These are phyloP conservation scores for Globisporangium nagaii DNA, from an alignment of 352 stramenopile species.

Conservation along the genomic window DNA sequence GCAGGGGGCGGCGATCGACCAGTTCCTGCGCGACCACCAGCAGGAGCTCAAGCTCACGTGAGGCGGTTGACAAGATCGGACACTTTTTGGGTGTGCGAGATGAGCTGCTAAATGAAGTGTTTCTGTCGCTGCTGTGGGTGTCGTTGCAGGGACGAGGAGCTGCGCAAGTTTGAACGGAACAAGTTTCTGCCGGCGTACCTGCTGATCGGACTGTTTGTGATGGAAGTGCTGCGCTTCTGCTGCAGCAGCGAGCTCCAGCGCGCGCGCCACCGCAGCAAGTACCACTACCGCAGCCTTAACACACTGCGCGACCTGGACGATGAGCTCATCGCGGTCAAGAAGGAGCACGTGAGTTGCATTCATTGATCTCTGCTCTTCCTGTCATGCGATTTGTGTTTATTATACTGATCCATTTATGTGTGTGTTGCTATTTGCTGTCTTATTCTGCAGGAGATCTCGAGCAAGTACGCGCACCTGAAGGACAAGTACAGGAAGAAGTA, in stretches of 20 bases:
- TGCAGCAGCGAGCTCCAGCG: conserved; percentile 59
- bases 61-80: too few species aligned
- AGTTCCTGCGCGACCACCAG: conserved; percentile 67
- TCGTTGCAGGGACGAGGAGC: conserved; percentile 26
- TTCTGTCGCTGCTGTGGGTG: neutral
- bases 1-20: conserved; percentile 53
- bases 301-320: conserved; percentile 63
- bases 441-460: conserved; percentile 47
- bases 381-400: neutral
- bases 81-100: too few species aligned
- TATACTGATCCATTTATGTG: neutral
- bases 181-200: conserved; percentile 72
- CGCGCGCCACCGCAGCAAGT: conserved; percentile 44
- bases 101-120: too few species aligned
- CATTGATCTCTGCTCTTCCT: neutral
- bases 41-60: conserved; percentile 62
- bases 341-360: conserved; percentile 43
- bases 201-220: conserved; percentile 55
- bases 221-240: conserved; percentile 76
- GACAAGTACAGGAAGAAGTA: conserved; percentile 82
- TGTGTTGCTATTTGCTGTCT: too few species aligned
- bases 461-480: conserved; percentile 65
- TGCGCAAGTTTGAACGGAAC: conserved; percentile 54
- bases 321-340: conserved; percentile 58
- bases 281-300: conserved; percentile 52